Evolutionary conservation across 2,329 filamentous ascomycete genomes (phyloP), one percentile per base, ranked within the genome.

Genomic region (Aureobasidium leucospermi): DNA sequence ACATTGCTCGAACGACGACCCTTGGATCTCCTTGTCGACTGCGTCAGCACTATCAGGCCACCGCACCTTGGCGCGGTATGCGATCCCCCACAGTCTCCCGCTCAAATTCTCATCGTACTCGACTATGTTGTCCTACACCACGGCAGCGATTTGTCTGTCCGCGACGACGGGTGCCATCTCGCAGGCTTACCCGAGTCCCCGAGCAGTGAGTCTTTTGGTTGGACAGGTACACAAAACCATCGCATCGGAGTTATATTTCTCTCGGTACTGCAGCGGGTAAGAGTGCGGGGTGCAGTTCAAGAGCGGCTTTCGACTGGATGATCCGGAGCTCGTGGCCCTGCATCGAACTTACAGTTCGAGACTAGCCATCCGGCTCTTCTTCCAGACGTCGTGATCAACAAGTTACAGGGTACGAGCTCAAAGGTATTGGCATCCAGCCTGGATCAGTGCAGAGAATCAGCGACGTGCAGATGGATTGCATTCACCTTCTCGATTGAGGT

Each of bases 31-130:
- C 31, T 56, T 39, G 28, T 34, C 41, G 31, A 45, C 28, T 46
- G 13, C 23, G 39, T 58, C 55, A 58, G 55, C 55, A 34, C 55
- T 32, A 29, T 58, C 55, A 58, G 55, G 55, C 55, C 55, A 58
- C 34, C 51, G 16, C 11, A 9, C 31, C 43, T 58, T 58, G 55
- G 55, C 55, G 34, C 6, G 29, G 42, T 39, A 31, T 34, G 42
- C 41, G 31, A 38, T 34, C 19, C 19, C 52, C 43, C 55, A 34
- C 32, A 15, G 23, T 11, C 19, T n/a, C 34, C 42, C 10, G 39
- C 13, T 41, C 32, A 8, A 19, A 31, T 48, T 34, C 42, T 43
- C 23, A 39, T 47, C 28, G 55, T 43, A 23, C 23, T 23, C 23
- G 23, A 23, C 23, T 23, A 47, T 47, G 15, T 45, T 48, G 43